Evolutionary conservation across 2,329 filamentous ascomycete genomes (phyloP).

Genomic region (Ophiobolus disseminans): DNA sequence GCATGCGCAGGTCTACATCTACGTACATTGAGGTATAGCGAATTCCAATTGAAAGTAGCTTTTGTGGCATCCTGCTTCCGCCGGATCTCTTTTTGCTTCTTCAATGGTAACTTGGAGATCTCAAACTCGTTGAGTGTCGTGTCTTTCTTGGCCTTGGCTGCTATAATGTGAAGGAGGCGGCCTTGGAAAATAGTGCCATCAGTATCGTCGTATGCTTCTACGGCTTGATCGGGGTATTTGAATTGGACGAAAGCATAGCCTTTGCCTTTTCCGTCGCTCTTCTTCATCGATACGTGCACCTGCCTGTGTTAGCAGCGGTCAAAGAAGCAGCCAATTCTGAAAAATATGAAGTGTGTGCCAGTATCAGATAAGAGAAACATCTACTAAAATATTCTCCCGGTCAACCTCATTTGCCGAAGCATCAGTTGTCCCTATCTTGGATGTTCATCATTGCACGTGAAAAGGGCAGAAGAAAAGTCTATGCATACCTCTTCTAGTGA

Average conservation of each 20-base stretch:
- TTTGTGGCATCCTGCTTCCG: slow-evolving; percentile 81
- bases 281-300: slow-evolving; percentile 85
- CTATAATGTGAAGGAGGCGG: slow-evolving; percentile 87
- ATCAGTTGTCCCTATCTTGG: slow-evolving; percentile 99
- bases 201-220: slow-evolving; percentile 77
- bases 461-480: slow-evolving; percentile 21
- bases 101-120: slow-evolving; percentile 88
- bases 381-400: slow-evolving; percentile 99
- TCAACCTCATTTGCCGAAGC: slow-evolving; percentile 87
- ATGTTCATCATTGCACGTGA: slow-evolving; percentile 77
- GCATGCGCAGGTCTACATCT: neutral
- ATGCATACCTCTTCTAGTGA: slow-evolving; percentile 86
- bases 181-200: slow-evolving; percentile 93
- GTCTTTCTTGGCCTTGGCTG: slow-evolving; percentile 81
- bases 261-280: slow-evolving; percentile 74
- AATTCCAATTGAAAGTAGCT: slow-evolving; percentile 94
- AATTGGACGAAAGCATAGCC: slow-evolving; percentile 91
- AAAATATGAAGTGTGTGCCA: slow-evolving; percentile 15
- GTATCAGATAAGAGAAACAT: slow-evolving; percentile 92
- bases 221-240: slow-evolving; percentile 72
- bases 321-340: neutral
- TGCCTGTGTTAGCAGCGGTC: slow-evolving; percentile 52
- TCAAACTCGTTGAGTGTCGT: slow-evolving; percentile 85
- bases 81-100: slow-evolving; percentile 91
- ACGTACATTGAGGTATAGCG: slow-evolving; percentile 92